These are phyloP conservation scores for Ustilago shanxiensis DNA, from an alignment of 1,284 basidiomycete genomes.

Conservation along the genomic window DNA sequence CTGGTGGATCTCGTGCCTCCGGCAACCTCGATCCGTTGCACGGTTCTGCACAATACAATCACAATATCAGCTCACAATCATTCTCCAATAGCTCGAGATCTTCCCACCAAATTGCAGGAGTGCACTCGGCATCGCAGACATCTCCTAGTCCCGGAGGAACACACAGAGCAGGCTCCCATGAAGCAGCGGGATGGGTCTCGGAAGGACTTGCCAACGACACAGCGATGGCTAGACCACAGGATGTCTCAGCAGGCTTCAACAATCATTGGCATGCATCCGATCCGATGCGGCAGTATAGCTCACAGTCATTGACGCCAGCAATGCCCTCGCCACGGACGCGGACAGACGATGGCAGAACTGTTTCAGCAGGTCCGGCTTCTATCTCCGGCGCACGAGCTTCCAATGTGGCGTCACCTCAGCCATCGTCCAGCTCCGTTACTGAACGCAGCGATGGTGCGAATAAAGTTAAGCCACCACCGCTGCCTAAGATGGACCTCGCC, in stretches of 20 bases:
- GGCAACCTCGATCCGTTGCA: constrained; percentile 20
- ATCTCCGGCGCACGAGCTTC: not conserved
- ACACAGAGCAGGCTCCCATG: not conserved
- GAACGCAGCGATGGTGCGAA: constrained; percentile 11
- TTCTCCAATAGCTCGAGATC: constrained; percentile 9
- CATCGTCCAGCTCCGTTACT: constrained; percentile 10
- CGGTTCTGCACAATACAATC: not conserved
- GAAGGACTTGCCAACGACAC: not conserved
- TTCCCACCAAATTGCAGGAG: not conserved
- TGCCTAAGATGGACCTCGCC: constrained; percentile 74
- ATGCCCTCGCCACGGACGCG: constrained; percentile 30
- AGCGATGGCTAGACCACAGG: not conserved
- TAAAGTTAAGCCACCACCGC: constrained; percentile 21
- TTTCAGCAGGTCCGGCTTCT: not conserved
- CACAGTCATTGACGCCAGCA: not conserved
- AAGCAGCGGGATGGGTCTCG: not conserved
- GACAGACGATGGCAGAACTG: constrained; percentile 7
- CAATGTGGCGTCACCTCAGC: constrained; percentile 10
- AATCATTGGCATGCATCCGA: constrained; percentile 1
- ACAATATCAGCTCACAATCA: constrained; percentile 5
- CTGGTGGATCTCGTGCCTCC: constrained; percentile 49
- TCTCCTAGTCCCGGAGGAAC: constrained; percentile 3
- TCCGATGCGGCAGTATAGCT: not conserved
- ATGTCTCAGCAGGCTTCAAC: constrained; percentile 1
- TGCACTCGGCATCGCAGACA: not conserved